phyloP scores from a whole-genome alignment of 202 grass and related monocot species.

The Saccharum hybrid region DNA sequence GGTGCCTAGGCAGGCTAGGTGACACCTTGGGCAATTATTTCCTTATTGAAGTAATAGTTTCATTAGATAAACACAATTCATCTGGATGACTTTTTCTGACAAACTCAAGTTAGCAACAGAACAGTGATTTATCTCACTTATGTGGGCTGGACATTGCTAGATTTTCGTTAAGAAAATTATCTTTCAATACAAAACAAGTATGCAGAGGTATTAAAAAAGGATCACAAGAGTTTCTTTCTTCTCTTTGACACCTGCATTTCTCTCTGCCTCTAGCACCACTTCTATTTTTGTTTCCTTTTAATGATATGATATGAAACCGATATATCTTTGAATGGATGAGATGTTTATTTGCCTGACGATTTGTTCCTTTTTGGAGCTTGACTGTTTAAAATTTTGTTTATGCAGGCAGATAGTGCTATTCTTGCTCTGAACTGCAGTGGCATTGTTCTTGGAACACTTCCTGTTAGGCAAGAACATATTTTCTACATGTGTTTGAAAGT shows the following conservation, averaged over 20 bases:
- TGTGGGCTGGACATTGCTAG: not conserved
- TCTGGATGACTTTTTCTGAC: not conserved
- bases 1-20: not conserved
- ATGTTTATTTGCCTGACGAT: not conserved
- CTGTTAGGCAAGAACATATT: constrained; percentile 64
- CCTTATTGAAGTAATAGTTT: not conserved
- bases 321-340: not conserved
- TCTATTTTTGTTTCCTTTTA: constrained; percentile 6
- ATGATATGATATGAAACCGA: constrained; percentile 21
- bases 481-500: not conserved
- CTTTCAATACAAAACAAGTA: not conserved
- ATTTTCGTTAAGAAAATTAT: not conserved
- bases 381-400: constrained; percentile 24
- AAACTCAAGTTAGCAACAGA: not conserved
- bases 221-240: not conserved
- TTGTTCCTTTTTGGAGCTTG: not conserved
- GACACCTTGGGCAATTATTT: not conserved
- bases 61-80: not conserved
- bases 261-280: not conserved
- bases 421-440: constrained; percentile 86
- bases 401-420: constrained; percentile 91
- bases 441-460: constrained; percentile 71
- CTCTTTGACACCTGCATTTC: not conserved
- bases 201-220: not conserved
- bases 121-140: constrained; percentile 1